Conservation (phyloP, 305 asterid genomes). For the Fraxinus nigra region DNA sequence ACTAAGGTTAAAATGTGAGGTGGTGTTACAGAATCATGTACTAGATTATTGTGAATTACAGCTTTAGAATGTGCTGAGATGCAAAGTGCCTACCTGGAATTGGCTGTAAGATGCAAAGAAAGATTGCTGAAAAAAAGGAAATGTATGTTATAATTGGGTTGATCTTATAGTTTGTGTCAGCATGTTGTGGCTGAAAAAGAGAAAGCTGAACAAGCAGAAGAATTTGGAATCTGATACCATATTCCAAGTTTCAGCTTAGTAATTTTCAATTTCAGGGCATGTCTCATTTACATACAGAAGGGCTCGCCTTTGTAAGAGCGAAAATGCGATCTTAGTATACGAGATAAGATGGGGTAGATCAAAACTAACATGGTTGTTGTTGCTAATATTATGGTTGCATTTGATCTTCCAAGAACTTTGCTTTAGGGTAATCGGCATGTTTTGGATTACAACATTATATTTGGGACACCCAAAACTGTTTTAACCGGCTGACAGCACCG, state of each 20-base stretch:
- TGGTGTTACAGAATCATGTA: neutral
- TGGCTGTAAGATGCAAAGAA: neutral
- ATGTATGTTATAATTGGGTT: neutral
- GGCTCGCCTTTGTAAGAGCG: neutral
- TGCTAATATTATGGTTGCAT: neutral
- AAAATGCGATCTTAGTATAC: neutral
- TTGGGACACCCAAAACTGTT: neutral
- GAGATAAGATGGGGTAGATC: neutral
- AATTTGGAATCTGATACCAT: neutral
- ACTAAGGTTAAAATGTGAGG: neutral
- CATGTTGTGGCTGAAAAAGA: neutral
- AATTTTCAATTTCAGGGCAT: neutral
- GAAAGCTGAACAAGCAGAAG: neutral
- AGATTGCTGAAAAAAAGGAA: neutral
- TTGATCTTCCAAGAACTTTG: neutral
- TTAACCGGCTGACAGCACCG: neutral
- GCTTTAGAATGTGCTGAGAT: neutral
- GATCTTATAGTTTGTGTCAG: neutral
- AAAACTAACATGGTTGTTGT: neutral
- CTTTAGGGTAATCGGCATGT: neutral
- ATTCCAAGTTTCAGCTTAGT: neutral
- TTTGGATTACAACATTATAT: neutral
- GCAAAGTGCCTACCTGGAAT: neutral
- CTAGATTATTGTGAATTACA: neutral
- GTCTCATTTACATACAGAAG: neutral